phyloP scores from a whole-genome alignment of 2,329 filamentous ascomycete species.

The Colletotrichum lini region DNA sequence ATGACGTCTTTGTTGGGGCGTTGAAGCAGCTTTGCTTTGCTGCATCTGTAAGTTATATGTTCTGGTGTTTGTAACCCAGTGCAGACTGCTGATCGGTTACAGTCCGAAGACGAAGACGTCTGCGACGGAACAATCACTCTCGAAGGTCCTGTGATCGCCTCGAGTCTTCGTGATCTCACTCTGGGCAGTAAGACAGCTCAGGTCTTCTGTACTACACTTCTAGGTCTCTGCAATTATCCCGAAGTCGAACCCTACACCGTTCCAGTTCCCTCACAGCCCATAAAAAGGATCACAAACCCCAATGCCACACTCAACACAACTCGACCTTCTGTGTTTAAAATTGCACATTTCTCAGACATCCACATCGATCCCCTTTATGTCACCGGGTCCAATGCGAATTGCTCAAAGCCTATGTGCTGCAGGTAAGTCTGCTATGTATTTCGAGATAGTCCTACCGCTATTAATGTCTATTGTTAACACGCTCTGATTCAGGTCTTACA shows the following conservation, averaged over 20 bases:
- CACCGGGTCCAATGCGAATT: conserved; percentile 67
- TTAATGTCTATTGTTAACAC: background rate
- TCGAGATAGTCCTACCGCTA: conserved; percentile 1
- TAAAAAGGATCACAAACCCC: background rate
- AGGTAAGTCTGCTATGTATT: conserved; percentile 50
- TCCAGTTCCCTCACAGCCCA: conserved; percentile 48
- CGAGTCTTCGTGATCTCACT: conserved; percentile 61
- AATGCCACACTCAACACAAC: background rate
- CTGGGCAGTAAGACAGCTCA: conserved; percentile 65
- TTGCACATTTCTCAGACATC: conserved; percentile 73
- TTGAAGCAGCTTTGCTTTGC: conserved; percentile 1
- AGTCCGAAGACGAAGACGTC: conserved; percentile 68
- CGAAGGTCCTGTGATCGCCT: conserved; percentile 68
- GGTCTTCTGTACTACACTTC: conserved; percentile 66
- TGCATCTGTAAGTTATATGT: background rate
- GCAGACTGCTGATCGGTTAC: conserved; percentile 47
- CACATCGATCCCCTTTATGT: conserved; percentile 71
- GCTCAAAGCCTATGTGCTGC: conserved; percentile 73
- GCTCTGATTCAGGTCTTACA: conserved; percentile 57
- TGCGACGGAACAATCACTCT: conserved; percentile 66
- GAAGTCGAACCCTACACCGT: conserved; percentile 56
- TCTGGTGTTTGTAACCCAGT: background rate
- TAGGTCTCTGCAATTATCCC: conserved; percentile 68
- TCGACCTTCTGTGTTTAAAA: conserved; percentile 53
- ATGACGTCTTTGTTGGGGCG: background rate